Conservation (phyloP, 1,284 basidiomycete species). For the Trichosporon coremiiforme region DNA sequence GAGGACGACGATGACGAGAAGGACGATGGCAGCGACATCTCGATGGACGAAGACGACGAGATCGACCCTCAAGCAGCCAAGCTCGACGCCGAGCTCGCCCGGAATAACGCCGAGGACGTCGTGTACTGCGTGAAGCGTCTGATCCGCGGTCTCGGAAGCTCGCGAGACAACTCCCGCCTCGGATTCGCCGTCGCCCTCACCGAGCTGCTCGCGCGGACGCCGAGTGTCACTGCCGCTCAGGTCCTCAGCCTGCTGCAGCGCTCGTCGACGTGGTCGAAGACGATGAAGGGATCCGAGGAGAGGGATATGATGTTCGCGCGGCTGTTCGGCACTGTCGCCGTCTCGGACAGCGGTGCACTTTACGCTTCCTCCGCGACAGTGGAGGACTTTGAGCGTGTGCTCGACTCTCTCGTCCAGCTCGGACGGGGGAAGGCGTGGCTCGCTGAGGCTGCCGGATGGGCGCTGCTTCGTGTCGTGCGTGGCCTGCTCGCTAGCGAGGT, state of each 20-base stretch:
- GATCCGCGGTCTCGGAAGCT: constrained; percentile 82
- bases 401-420: constrained; percentile 69
- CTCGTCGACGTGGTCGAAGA: constrained; percentile 67
- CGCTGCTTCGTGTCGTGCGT: constrained; percentile 67
- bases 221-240: constrained; percentile 74
- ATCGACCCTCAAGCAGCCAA: constrained; percentile 54
- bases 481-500: constrained; percentile 64
- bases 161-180: constrained; percentile 85
- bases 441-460: constrained; percentile 88
- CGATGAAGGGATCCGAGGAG: constrained; percentile 85
- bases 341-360: constrained; percentile 78
- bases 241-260: constrained; percentile 73
- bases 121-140: constrained; percentile 83
- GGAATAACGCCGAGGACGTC: constrained; percentile 79
- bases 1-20: constrained; percentile 58
- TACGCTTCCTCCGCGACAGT: constrained; percentile 65
- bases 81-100: constrained; percentile 58
- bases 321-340: constrained; percentile 80
- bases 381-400: constrained; percentile 65
- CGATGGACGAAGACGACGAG: constrained; percentile 56
- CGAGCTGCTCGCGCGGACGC: constrained; percentile 81
- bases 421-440: constrained; percentile 88
- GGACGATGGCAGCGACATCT: constrained; percentile 60
- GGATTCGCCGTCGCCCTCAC: constrained; percentile 96
- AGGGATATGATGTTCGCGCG: constrained; percentile 90